A percentile compares a stretch with the other conserved stretches of the same genome.
Conservation (phyloP, 208 protist genomes). For the Leishmania guyanensis region DNA sequence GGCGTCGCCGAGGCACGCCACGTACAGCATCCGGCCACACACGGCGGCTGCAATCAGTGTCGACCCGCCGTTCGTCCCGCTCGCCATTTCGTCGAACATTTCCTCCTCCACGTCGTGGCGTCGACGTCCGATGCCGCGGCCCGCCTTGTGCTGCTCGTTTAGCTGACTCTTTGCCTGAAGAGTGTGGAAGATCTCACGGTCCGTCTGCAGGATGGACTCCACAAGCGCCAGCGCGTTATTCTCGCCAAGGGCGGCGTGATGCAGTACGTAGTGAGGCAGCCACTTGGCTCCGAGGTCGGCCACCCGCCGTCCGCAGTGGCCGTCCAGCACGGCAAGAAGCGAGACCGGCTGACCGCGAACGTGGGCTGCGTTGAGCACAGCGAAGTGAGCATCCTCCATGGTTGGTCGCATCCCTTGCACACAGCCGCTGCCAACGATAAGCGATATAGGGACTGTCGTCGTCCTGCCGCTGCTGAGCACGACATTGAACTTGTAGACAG, state of each 20-base stretch:
- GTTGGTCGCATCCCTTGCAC: constrained; percentile 77
- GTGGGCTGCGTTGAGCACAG: constrained; percentile 42
- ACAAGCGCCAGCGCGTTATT: constrained; percentile 79
- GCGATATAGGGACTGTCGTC: constrained; percentile 42
- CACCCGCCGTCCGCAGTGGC: constrained; percentile 82
- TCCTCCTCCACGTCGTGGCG: constrained; percentile 19
- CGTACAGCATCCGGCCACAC: constrained; percentile 79
- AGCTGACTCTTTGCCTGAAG: constrained; percentile 27
- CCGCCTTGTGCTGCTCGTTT: constrained; percentile 19
- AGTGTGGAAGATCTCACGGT: constrained; percentile 50
- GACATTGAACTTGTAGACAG: constrained; percentile 72
- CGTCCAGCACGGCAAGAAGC: constrained; percentile 72
- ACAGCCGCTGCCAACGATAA: constrained; percentile 56
- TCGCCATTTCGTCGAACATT: constrained; percentile 23
- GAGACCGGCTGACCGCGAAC: constrained; percentile 64
- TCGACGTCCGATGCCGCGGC: constrained; percentile 12
- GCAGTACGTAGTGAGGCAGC: constrained; percentile 64
- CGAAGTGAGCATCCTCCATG: constrained; percentile 86
- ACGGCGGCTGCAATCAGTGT: constrained; percentile 75
- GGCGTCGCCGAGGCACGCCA: constrained; percentile 90
- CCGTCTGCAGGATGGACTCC: constrained; percentile 74
- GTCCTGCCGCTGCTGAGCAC: constrained; percentile 76
- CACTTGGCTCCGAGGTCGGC: constrained; percentile 61
- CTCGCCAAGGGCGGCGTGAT: constrained; percentile 61
- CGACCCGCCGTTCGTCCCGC: constrained; percentile 54